These are phyloP conservation scores for Debaryomyces maramus DNA, from an alignment of 805 yeast genomes.

Conservation along the genomic window DNA sequence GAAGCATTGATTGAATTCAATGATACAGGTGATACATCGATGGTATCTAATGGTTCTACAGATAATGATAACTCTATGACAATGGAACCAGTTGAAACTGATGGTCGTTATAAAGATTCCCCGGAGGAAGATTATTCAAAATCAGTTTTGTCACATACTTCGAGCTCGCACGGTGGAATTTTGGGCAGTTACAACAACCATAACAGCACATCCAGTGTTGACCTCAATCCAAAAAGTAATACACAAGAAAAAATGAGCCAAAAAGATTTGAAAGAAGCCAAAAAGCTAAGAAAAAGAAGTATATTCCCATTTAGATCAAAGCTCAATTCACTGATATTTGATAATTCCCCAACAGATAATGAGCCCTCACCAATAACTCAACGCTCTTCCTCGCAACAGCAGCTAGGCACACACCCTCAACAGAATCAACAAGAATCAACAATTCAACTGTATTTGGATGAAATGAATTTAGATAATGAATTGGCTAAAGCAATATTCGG, in stretches of 20 bases:
- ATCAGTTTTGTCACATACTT: background rate
- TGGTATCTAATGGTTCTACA: background rate
- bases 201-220: conserved; percentile 7
- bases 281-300: conserved; percentile 54
- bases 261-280: conserved; percentile 34
- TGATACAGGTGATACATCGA: conserved; percentile 12
- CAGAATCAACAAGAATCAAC: conserved; percentile 13
- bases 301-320: conserved; percentile 56
- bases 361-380: background rate
- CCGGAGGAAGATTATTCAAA: background rate
- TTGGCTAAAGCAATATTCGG: conserved; percentile 58
- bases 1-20: conserved; percentile 39
- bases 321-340: conserved; percentile 5
- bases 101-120: background rate
- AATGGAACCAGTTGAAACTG: conserved; percentile 5
- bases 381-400: background rate
- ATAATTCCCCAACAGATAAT: conserved; percentile 2
- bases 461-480: conserved; percentile 34
- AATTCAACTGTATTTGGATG: conserved; percentile 33
- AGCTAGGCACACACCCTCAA: no score
- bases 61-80: conserved; percentile 1
- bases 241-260: background rate
- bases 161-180: background rate
- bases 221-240: conserved; percentile 9
- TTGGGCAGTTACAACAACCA: conserved; percentile 11